phyloP scores from a whole-genome alignment of 2,329 filamentous ascomycete species.

The Rhynchosporium secalis region DNA sequence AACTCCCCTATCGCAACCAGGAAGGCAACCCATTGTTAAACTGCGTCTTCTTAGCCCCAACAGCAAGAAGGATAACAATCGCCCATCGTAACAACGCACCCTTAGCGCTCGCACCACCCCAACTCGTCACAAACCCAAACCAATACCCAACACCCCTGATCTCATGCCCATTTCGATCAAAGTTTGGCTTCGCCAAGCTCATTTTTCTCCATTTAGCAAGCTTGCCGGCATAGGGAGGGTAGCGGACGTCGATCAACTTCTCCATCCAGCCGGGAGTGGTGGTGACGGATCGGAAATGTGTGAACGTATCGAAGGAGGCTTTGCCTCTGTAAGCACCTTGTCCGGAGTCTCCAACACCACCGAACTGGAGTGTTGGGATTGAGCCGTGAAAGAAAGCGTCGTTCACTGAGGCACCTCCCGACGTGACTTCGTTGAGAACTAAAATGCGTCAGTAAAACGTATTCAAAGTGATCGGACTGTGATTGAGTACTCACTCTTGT shows the following conservation, averaged over 20 bases:
- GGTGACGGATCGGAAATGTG: constrained; percentile 59
- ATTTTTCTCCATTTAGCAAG: constrained; percentile 49
- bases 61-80: constrained; percentile 25
- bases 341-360: constrained; percentile 79
- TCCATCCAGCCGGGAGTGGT: constrained; percentile 69
- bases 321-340: constrained; percentile 76
- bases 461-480: neutral
- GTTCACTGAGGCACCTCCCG: constrained; percentile 67
- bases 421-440: constrained; percentile 64
- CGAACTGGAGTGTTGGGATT: constrained; percentile 73
- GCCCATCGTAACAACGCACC: constrained; percentile 26
- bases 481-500: constrained; percentile 52
- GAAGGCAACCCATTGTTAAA: constrained; percentile 25
- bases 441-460: constrained; percentile 19
- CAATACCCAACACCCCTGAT: constrained; percentile 56
- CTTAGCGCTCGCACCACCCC: constrained; percentile 49
- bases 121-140: constrained; percentile 50
- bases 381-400: constrained; percentile 69
- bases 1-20: constrained; percentile 24
- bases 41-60: constrained; percentile 27
- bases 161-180: constrained; percentile 59
- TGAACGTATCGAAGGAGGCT: constrained; percentile 69
- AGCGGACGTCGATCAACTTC: constrained; percentile 64
- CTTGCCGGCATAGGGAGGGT: constrained; percentile 57
- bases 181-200: constrained; percentile 53